A percentile compares a stretch with the other conserved stretches of the same genome.
Evolutionary conservation across 2,329 filamentous ascomycete species (phyloP).

Genomic region (Epichloe hybrida): DNA sequence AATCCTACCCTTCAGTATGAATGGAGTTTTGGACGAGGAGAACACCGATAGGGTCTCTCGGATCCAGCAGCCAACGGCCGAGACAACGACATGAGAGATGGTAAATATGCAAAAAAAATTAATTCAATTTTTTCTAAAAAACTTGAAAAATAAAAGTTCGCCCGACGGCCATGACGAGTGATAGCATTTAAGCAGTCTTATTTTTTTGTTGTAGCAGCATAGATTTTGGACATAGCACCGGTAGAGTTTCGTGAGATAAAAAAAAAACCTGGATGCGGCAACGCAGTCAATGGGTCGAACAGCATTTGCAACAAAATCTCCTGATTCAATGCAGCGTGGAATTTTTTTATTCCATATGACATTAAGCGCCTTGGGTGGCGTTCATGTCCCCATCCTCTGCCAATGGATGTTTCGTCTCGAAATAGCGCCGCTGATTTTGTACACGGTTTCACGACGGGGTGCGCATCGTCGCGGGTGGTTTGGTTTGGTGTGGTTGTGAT

Average conservation of each 20-base stretch:
- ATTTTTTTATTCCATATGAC: not conserved
- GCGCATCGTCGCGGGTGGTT: not conserved
- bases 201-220: not conserved
- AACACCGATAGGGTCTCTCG: conserved; percentile 36
- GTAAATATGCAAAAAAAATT: not conserved
- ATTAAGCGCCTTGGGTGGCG: not conserved
- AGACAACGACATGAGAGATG: not conserved
- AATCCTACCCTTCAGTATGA: conserved; percentile 34
- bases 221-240: conserved; percentile 2
- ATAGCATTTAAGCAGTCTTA: not conserved
- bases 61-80: conserved; percentile 4
- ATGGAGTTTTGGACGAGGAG: conserved; percentile 45
- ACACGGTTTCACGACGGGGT: conserved; percentile 1
- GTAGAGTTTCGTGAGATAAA: not conserved
- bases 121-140: no score
- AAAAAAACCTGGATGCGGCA: not conserved
- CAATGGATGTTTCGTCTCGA: not conserved
- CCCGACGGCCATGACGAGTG: not conserved
- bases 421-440: conserved; percentile 5
- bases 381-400: not conserved
- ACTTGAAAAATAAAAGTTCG: not conserved
- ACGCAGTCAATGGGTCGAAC: not conserved
- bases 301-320: not conserved
- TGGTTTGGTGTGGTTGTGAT: not conserved
- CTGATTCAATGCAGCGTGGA: not conserved